Percentiles rank a stretch among this genome's conserved stretches.
phyloP scores from a whole-genome alignment of 441 rosid genomes.

The Euphorbia celastroides region DNA sequence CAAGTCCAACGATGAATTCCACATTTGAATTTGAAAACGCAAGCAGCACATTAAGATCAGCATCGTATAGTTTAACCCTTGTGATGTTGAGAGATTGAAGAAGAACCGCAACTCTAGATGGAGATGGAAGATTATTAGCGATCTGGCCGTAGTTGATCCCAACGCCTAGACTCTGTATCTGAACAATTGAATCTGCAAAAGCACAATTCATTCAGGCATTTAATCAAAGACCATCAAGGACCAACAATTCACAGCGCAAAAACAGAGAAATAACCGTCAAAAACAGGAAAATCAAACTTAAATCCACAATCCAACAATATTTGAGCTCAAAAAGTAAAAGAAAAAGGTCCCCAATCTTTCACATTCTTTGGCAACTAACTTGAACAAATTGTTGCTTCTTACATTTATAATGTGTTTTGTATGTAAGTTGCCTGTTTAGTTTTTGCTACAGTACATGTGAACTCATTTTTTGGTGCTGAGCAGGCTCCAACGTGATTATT shows the following conservation, averaged over 20 bases:
- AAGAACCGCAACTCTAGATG: constrained; percentile 31
- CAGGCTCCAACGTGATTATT: neutral
- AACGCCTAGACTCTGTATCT: constrained; percentile 22
- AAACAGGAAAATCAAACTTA: neutral
- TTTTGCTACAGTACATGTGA: neutral
- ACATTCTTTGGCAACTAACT: constrained; percentile 11
- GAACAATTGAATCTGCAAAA: constrained; percentile 21
- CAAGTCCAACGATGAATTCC: constrained; percentile 49
- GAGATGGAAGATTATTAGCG: constrained; percentile 51
- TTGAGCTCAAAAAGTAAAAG: neutral
- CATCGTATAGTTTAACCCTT: constrained; percentile 50
- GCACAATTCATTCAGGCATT: neutral
- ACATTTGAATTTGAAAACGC: constrained; percentile 41
- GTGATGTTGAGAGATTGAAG: constrained; percentile 42
- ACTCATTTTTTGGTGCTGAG: neutral
- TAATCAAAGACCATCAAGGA: neutral
- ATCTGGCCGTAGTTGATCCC: constrained; percentile 65
- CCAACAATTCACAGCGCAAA: neutral
- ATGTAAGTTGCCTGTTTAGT: neutral
- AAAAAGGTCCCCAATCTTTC: too few species aligned
- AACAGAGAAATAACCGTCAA: neutral
- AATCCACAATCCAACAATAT: neutral
- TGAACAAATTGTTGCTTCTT: neutral
- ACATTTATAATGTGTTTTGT: constrained; percentile 7
- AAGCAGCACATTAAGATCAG: constrained; percentile 39